phyloP scores from a whole-genome alignment of 2,329 filamentous ascomycete genomes.

The Bipolaris zeicola region DNA sequence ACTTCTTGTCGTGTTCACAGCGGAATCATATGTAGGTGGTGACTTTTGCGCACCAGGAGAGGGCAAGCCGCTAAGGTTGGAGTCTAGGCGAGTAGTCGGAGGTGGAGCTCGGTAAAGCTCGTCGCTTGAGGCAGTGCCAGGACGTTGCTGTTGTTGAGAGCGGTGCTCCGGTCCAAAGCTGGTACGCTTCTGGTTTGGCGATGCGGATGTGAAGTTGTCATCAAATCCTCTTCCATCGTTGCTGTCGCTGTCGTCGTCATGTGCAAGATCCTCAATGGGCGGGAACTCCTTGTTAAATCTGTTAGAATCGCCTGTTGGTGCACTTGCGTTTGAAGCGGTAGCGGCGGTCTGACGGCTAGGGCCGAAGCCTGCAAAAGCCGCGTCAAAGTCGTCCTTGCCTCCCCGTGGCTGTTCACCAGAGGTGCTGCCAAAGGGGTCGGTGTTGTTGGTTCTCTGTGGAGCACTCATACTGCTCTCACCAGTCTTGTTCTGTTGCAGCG shows the following conservation, averaged over 20 bases:
- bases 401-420: constrained; percentile 44
- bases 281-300: constrained; percentile 82
- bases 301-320: constrained; percentile 46
- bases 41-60: constrained; percentile 61
- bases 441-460: constrained; percentile 50
- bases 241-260: constrained; percentile 79
- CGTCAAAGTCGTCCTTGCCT: constrained; percentile 80
- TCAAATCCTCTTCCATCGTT: constrained; percentile 78
- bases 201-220: constrained; percentile 82
- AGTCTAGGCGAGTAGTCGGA: constrained; percentile 45
- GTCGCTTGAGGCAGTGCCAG: constrained; percentile 36
- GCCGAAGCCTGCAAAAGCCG: constrained; percentile 78
- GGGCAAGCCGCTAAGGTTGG: constrained; percentile 53
- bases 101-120: constrained; percentile 42
- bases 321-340: constrained; percentile 38
- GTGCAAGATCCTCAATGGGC: constrained; percentile 84
- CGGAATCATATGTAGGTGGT: constrained; percentile 62
- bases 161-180: constrained; percentile 35
- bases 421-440: constrained; percentile 50
- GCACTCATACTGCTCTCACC: constrained; percentile 56
- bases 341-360: constrained; percentile 58
- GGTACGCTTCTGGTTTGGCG: constrained; percentile 44
- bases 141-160: constrained; percentile 33
- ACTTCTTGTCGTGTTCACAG: constrained; percentile 42
- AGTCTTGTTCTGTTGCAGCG: constrained; percentile 56